Percentiles rank a stretch among this genome's conserved stretches.
These are phyloP conservation scores for Saccharomyces mikatae DNA, from an alignment of 805 yeast genomes.

Conservation along the genomic window DNA sequence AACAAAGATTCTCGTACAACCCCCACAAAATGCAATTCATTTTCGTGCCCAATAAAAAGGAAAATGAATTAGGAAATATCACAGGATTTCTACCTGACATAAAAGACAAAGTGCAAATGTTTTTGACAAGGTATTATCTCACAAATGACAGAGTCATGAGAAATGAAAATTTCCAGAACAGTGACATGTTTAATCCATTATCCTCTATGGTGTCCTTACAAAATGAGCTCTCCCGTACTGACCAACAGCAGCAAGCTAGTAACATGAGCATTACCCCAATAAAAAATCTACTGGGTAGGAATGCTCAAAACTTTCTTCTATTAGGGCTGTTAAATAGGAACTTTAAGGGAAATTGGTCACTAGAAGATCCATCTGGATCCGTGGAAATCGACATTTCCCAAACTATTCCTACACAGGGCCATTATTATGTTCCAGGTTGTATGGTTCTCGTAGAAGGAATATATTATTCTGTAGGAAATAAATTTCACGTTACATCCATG, in stretches of 20 bases:
- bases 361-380: conserved; percentile 76
- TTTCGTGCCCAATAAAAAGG: conserved; percentile 18
- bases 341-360: conserved; percentile 56
- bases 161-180: conserved; percentile 59
- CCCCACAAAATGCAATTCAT: conserved; percentile 53
- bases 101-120: conserved; percentile 34
- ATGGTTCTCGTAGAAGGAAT: conserved; percentile 79
- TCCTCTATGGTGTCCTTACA: conserved; percentile 25
- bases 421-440: conserved; percentile 67
- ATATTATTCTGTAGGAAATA: conserved; percentile 56
- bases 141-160: conserved; percentile 65
- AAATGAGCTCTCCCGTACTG: conserved; percentile 11
- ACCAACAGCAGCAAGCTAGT: conserved; percentile 6
- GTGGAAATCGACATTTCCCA: conserved; percentile 61
- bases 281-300: conserved; percentile 80
- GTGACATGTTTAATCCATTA: conserved; percentile 29
- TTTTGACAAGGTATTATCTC: conserved; percentile 50
- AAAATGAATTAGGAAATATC: conserved; percentile 4
- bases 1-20: conserved; percentile 60
- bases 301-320: conserved; percentile 63
- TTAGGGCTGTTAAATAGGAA: conserved; percentile 68
- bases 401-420: conserved; percentile 52
- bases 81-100: conserved; percentile 21
- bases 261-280: conserved; percentile 53
- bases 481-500: conserved; percentile 66